Conservation (phyloP, 805 yeast genomes). For the Pichia heedii region DNA sequence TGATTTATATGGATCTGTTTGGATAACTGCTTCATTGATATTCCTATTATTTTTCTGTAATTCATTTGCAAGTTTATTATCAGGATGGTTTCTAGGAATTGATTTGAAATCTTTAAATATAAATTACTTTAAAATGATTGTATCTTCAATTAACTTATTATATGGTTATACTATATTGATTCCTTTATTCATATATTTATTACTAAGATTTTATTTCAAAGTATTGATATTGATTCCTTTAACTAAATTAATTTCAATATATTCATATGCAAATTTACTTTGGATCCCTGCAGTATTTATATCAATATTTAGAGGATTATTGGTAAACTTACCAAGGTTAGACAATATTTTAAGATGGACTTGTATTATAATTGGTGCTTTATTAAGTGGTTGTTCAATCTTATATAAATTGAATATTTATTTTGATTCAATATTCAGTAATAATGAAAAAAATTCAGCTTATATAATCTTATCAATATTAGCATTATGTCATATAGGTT, state of each 20-base stretch:
- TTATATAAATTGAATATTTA: constrained; percentile 37
- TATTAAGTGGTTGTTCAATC: constrained; percentile 50
- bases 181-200: constrained; percentile 48
- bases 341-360: constrained; percentile 52
- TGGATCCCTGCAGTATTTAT: constrained; percentile 80
- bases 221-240: constrained; percentile 39
- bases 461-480: constrained; percentile 32
- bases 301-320: constrained; percentile 47
- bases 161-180: constrained; percentile 67
- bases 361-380: constrained; percentile 50
- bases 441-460: constrained; percentile 31
- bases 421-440: constrained; percentile 25
- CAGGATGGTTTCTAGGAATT: constrained; percentile 39
- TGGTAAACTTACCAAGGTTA: constrained; percentile 36
- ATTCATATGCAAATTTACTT: constrained; percentile 74
- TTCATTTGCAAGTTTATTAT: constrained; percentile 57
- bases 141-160: constrained; percentile 60
- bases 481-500: constrained; percentile 42
- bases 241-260: constrained; percentile 58
- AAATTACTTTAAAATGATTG: constrained; percentile 52
- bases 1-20: constrained; percentile 81
- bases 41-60: constrained; percentile 67
- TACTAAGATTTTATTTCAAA: constrained; percentile 45
- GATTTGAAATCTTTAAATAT: constrained; percentile 27
- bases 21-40: constrained; percentile 82